Base-by-base conservation (phyloP, 495 filamentous ascomycete species). In the Penicillium manginii region DNA sequence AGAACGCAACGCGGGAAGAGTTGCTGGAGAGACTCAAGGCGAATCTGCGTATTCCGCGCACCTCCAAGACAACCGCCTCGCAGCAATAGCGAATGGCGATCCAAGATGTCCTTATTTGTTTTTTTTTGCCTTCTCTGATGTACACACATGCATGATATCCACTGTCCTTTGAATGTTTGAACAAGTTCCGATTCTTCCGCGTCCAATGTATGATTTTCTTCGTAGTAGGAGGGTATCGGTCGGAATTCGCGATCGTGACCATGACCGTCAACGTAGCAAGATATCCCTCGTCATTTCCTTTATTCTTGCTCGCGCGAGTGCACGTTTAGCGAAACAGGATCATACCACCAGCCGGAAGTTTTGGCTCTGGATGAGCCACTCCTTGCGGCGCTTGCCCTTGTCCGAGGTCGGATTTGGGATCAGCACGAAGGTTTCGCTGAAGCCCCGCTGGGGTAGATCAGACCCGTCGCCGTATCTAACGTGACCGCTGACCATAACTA, bases 1-100 rank as follows among this genome's bases (percentile, higher is more conserved):
- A 82, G 1, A 79, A 75, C 11, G 89, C 89, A 52, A 88, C 85
- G 7, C 83, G 86, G 17, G 90, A 92, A 48, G 83, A 94, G 67
- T 75, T 98, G 7, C 68, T 96, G 3, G 91, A 92, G 62, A 78
- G 91, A 61, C 84, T 98, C 12, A 88, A 83, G 73, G 87, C 88
- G 3, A 96, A 96, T 69, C 78, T 96, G 79, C 81, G 87, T 17
- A 57, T 69, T 48, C 72, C 78, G 59, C 81, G 69, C 46, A 69
- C 52, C 23, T 60, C 67, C 19, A 40, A 59, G 7, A 39, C 62
- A 22, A 22, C 47, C 33, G 40, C 54, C 32, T 48, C 50, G 37
- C 42, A 60, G 53, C 54, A 49, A 40, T 58, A 11, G 59, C 51
- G 17, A 47, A 31, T 46, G 22, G 37, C 37, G 7, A 17, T 43